Evolutionary conservation across 2,329 filamentous ascomycete species (phyloP).

Genomic region (Pseudocercospora cruenta): DNA sequence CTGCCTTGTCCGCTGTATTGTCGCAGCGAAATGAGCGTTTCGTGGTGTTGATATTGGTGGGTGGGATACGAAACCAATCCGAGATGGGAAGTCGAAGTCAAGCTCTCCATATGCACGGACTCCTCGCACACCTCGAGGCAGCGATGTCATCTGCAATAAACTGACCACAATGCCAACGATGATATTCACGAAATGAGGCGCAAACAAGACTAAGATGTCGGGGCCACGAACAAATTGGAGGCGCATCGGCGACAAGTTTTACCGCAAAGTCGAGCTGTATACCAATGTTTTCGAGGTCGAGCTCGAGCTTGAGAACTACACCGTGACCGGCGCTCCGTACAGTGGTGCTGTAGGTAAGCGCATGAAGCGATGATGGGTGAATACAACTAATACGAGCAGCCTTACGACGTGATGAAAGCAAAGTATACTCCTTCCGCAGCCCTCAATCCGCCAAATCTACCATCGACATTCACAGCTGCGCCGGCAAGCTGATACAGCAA

Average conservation of each 20-base stretch:
- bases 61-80: not conserved
- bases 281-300: slow-evolving; percentile 90
- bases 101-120: not conserved
- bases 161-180: not conserved
- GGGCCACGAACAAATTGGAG: slow-evolving; percentile 90
- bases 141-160: not conserved
- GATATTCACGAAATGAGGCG: slow-evolving; percentile 11
- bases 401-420: slow-evolving; percentile 84
- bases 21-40: too few species aligned
- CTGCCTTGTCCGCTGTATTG: not conserved
- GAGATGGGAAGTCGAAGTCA: not conserved
- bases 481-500: slow-evolving; percentile 74
- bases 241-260: slow-evolving; percentile 88
- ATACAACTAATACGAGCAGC: slow-evolving; percentile 57
- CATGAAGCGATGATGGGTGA: slow-evolving; percentile 12
- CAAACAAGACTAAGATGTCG: slow-evolving; percentile 40
- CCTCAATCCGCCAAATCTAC: slow-evolving; percentile 73
- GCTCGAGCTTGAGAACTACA: slow-evolving; percentile 91
- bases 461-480: slow-evolving; percentile 93
- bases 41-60: not conserved
- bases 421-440: slow-evolving; percentile 77
- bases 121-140: not conserved
- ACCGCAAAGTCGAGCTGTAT: slow-evolving; percentile 92
- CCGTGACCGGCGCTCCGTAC: slow-evolving; percentile 88
- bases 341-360: slow-evolving; percentile 84